Percentiles rank a stretch among this genome's conserved stretches.
Evolutionary conservation across 164 flowering plant genomes (phyloP).

Genomic region (Malania oleifera): DNA sequence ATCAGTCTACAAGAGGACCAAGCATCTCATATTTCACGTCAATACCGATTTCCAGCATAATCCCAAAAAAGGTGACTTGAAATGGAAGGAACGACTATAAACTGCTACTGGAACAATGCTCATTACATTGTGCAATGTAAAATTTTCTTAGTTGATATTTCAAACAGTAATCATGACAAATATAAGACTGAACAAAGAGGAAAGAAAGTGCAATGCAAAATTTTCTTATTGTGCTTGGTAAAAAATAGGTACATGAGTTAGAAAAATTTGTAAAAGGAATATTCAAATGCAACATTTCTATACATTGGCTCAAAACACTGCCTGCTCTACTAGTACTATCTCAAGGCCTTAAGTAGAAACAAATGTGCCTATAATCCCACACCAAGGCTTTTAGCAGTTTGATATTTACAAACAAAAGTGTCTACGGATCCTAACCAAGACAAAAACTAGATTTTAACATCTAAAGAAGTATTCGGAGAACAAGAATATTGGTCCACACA

Average conservation of each 20-base stretch:
- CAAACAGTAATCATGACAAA: too few relatives aligned
- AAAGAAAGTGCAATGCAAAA: too few relatives aligned
- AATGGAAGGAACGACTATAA: too few relatives aligned
- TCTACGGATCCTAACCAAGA: conserved; percentile 22
- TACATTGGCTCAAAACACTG: neutral
- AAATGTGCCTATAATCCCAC: conserved; percentile 10
- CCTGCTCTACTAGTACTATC: neutral
- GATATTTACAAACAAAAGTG: conserved; percentile 8
- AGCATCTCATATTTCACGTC: too few relatives aligned
- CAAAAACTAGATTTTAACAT: conserved; percentile 17
- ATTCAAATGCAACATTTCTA: conserved; percentile 4
- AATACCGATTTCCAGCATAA: too few relatives aligned
- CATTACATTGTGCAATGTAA: too few relatives aligned
- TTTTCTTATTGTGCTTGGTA: too few relatives aligned
- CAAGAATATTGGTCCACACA: neutral
- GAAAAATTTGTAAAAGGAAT: conserved; percentile 1
- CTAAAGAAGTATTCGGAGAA: neutral
- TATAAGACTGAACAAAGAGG: too few relatives aligned
- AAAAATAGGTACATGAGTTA: neutral
- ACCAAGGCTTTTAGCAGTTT: conserved; percentile 20
- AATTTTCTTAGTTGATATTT: too few relatives aligned
- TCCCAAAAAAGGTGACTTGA: too few relatives aligned
- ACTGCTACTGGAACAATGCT: too few relatives aligned
- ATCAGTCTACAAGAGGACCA: too few relatives aligned
- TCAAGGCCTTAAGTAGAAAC: neutral